These are phyloP conservation scores for Fistulifera pelliculosa DNA, from an alignment of 108 stramenopile species.

Conservation along the genomic window DNA sequence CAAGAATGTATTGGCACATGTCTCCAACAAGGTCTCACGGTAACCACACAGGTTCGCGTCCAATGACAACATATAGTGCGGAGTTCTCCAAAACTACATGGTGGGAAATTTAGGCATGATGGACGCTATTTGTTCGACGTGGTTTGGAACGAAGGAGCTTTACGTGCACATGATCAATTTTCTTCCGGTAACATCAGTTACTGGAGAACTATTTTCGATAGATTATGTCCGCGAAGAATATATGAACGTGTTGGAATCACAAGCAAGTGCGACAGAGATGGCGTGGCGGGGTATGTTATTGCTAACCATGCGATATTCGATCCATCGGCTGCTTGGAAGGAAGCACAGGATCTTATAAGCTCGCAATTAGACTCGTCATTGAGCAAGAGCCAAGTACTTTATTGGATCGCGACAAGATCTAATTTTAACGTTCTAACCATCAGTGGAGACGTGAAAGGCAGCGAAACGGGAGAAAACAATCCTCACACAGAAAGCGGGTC, in stretches of 20 bases:
- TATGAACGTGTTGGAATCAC: slow-evolving; percentile 26
- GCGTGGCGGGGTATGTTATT: slow-evolving; percentile 71
- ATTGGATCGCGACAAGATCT: slow-evolving; percentile 38
- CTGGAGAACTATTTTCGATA: slow-evolving; percentile 49
- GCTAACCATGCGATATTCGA: slow-evolving; percentile 65
- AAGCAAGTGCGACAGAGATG: slow-evolving; percentile 25
- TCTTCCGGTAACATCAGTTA: slow-evolving; percentile 72
- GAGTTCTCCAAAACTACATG: slow-evolving; percentile 70
- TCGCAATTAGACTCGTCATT: slow-evolving; percentile 59
- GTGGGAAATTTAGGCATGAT: slow-evolving; percentile 87
- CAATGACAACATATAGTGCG: slow-evolving; percentile 14
- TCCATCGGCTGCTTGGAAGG: slow-evolving; percentile 60
- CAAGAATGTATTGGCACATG: slow-evolving; percentile 91
- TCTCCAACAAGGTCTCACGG: slow-evolving; percentile 18
- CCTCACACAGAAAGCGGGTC: no score
- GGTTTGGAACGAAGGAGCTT: slow-evolving; percentile 66
- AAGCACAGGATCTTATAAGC: slow-evolving; percentile 53
- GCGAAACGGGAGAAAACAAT: no score
- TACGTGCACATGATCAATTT: slow-evolving; percentile 86
- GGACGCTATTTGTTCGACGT: slow-evolving; percentile 63
- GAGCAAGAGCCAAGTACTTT: slow-evolving; percentile 75
- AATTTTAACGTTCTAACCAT: neutral
- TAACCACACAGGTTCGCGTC: neutral
- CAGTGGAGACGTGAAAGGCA: no score
- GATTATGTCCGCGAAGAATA: slow-evolving; percentile 53